Base-by-base conservation (phyloP, 805 yeast genomes). In the Starmerella stellata region DNA sequence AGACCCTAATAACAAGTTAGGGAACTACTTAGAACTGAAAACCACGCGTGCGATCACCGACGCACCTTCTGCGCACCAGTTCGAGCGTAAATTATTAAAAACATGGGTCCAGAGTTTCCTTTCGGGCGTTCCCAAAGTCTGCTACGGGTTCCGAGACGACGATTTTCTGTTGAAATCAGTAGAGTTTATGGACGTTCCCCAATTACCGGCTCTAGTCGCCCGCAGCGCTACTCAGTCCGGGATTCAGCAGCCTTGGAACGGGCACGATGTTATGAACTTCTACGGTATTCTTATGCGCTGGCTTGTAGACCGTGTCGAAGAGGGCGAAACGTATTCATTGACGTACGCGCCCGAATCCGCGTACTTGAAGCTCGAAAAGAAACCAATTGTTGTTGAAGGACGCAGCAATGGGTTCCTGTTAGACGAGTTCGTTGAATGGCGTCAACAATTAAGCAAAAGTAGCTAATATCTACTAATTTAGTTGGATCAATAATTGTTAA, bases 71-170 rank as follows among this genome's bases (percentile, higher is more conserved):
- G 72, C 77, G 14, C 64, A 64, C 29, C 65, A 54, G 16, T 82
- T 87, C 53, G 95, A 87, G 85, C 21, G 93, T 79, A 83, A 82
- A 57, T 60, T 90, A 34, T 71, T 77, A 54, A 69, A 64, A 44
- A 68, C 92, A 0, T 90, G 99, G 99, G 81, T 93, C 2, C 96
- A 83, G 60, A 78, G 93, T 45, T 90, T 83, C 56, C 62, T 90
- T 18, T 64, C 81, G 34, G 98, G 98, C 3, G 69, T 90, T 17
- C 74, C 78, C n/a, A 69, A 70, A 42, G 66, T 87, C 4, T 68
- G 79, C 3, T 80, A 80, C 53, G 99, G 95, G 0, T 90, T 78
- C 57, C 68, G 95, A 48, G 92, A 82, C 54, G 78, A 78, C 15
- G 59, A 71, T 25, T 64, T 77, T 32, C 56, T 68, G n/a, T 59